These are phyloP conservation scores for Orbilia brochopaga DNA, from an alignment of 2,329 filamentous ascomycete species.

Conservation along the genomic window DNA sequence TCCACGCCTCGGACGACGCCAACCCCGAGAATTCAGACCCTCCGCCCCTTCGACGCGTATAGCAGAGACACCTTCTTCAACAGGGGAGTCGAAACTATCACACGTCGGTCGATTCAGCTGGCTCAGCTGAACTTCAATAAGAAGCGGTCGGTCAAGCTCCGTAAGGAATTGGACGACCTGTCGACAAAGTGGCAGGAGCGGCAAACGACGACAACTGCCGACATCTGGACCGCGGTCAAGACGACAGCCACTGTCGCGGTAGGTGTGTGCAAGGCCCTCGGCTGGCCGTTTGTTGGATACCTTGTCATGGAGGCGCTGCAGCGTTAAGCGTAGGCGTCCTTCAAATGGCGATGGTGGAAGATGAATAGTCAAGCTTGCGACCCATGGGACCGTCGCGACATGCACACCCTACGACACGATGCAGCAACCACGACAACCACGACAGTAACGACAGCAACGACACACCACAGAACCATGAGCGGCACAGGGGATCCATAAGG, in stretches of 20 bases:
- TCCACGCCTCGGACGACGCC: background rate
- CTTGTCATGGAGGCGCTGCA: slow-evolving; percentile 39
- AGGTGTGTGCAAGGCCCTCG: background rate
- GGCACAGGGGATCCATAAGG: slow-evolving; percentile 7
- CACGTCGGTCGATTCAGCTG: background rate
- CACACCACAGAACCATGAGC: too few relatives aligned
- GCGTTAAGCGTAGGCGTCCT: slow-evolving; percentile 5
- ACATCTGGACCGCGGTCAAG: slow-evolving; percentile 1
- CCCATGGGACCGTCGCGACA: background rate
- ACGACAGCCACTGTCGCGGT: background rate
- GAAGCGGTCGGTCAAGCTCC: background rate
- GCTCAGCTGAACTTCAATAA: background rate
- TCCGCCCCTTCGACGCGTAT: too few relatives aligned
- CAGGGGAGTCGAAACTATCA: background rate
- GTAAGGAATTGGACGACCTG: background rate
- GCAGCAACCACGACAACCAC: too few relatives aligned
- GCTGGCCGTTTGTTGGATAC: slow-evolving; percentile 27
- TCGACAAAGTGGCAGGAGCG: background rate
- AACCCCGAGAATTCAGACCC: too few relatives aligned
- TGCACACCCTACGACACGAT: background rate
- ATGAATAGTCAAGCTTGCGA: background rate
- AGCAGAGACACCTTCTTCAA: background rate
- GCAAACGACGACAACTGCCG: background rate
- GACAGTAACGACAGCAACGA: too few relatives aligned
- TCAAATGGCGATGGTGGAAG: background rate